Evolutionary conservation across 2,329 filamentous ascomycete genomes (phyloP).

Genomic region (Thelonectria olida): DNA sequence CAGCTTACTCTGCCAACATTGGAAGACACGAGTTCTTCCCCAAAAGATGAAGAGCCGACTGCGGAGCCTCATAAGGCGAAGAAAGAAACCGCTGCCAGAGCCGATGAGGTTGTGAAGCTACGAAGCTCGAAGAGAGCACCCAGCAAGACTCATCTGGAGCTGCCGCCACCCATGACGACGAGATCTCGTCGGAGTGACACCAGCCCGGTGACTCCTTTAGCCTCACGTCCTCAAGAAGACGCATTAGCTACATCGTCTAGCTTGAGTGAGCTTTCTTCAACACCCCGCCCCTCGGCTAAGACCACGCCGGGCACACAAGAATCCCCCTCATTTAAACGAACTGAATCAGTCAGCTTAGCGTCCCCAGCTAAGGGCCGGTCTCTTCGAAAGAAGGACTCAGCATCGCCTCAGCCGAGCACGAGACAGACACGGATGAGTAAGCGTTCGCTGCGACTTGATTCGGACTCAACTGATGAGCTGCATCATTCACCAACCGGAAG

Average conservation of each 20-base stretch:
- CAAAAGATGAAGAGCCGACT: slow-evolving; percentile 22
- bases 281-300: slow-evolving; percentile 49
- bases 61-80: not conserved
- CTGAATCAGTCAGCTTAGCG: slow-evolving; percentile 32
- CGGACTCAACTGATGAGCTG: slow-evolving; percentile 60
- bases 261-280: slow-evolving; percentile 51
- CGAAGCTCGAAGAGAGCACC: slow-evolving; percentile 22
- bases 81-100: not conserved
- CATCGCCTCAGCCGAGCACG: slow-evolving; percentile 39
- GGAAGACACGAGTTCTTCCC: slow-evolving; percentile 10
- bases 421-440: slow-evolving; percentile 33
- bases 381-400: slow-evolving; percentile 34
- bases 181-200: slow-evolving; percentile 33
- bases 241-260: slow-evolving; percentile 45
- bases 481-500: slow-evolving; percentile 50
- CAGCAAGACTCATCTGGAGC: slow-evolving; percentile 23
- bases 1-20: slow-evolving; percentile 25
- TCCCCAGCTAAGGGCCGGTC: slow-evolving; percentile 35
- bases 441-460: slow-evolving; percentile 44
- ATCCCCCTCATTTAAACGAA: slow-evolving; percentile 38
- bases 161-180: slow-evolving; percentile 38
- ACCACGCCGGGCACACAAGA: slow-evolving; percentile 49
- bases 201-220: slow-evolving; percentile 36
- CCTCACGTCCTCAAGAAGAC: slow-evolving; percentile 20
- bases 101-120: not conserved